These are phyloP conservation scores for Hygrophorus pudorinus DNA, from an alignment of 768 basidiomycete genomes.

Conservation along the genomic window DNA sequence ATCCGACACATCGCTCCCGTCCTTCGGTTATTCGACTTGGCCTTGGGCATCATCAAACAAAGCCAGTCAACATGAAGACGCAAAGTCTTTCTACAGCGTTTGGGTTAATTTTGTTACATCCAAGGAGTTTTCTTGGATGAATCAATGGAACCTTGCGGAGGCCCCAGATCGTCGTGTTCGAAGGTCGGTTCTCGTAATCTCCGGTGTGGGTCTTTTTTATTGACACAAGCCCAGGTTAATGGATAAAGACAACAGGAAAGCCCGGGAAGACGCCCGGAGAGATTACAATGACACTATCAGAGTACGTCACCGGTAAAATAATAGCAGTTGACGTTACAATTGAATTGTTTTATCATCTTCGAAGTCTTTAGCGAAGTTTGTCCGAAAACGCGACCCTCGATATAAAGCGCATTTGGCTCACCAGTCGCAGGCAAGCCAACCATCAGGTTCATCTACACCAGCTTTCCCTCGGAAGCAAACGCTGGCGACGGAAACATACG, in stretches of 20 bases:
- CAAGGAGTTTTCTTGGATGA: slow-evolving; percentile 86
- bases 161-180: slow-evolving; percentile 82
- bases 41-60: slow-evolving; percentile 48
- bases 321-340: not conserved
- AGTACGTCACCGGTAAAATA: slow-evolving; percentile 41
- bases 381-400: slow-evolving; percentile 84
- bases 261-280: slow-evolving; percentile 72
- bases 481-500: slow-evolving; percentile 33
- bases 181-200: slow-evolving; percentile 35
- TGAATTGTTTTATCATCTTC: not conserved
- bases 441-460: slow-evolving; percentile 23
- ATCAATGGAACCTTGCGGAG: slow-evolving; percentile 73
- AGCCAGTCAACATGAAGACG: slow-evolving; percentile 36
- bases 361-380: slow-evolving; percentile 64
- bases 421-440: slow-evolving; percentile 24
- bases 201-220: not conserved
- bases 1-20: slow-evolving; percentile 49
- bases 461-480: slow-evolving; percentile 18
- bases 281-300: slow-evolving; percentile 91
- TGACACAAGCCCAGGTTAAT: slow-evolving; percentile 45
- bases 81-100: slow-evolving; percentile 68
- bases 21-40: slow-evolving; percentile 76
- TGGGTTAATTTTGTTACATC: slow-evolving; percentile 83
- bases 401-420: slow-evolving; percentile 59
- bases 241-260: slow-evolving; percentile 95